These are phyloP conservation scores for Psilocybe cubensis DNA, from an alignment of 768 basidiomycete species.

Conservation along the genomic window DNA sequence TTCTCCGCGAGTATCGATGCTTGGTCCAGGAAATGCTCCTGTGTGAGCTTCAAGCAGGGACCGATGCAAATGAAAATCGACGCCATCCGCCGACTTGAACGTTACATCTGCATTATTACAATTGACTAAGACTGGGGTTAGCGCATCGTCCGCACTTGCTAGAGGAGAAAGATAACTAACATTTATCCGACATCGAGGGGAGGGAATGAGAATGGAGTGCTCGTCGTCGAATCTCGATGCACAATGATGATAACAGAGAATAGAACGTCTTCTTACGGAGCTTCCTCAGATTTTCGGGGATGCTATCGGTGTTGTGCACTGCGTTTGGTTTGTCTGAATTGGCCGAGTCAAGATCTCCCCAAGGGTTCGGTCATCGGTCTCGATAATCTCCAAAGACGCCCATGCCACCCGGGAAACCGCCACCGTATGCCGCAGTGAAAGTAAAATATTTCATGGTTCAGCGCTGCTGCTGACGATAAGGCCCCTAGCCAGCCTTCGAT, in stretches of 20 bases:
- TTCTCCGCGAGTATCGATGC: slow-evolving; percentile 13
- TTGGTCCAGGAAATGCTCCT: slow-evolving; percentile 13
- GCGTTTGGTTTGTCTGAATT: not conserved
- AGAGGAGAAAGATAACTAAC: not conserved
- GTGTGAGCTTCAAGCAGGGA: not conserved
- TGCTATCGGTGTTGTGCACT: not conserved
- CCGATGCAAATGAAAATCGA: slow-evolving; percentile 7
- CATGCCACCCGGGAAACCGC: not conserved
- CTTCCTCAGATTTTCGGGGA: not conserved
- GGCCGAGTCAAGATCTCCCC: not conserved
- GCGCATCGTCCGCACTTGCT: not conserved
- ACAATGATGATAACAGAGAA: not conserved
- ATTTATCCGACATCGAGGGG: not conserved
- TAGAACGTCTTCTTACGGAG: not conserved
- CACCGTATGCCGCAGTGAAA: no score
- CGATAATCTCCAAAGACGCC: not conserved
- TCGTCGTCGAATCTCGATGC: not conserved
- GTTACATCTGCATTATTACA: not conserved
- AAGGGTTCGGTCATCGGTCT: not conserved
- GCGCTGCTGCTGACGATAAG: no score
- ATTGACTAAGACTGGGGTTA: not conserved
- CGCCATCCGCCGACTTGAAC: not conserved
- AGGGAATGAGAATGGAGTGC: not conserved
- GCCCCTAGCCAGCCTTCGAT: no score
- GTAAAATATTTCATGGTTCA: no score